phyloP scores from a whole-genome alignment of 257 asterid species.

The Scutellaria galericulata region DNA sequence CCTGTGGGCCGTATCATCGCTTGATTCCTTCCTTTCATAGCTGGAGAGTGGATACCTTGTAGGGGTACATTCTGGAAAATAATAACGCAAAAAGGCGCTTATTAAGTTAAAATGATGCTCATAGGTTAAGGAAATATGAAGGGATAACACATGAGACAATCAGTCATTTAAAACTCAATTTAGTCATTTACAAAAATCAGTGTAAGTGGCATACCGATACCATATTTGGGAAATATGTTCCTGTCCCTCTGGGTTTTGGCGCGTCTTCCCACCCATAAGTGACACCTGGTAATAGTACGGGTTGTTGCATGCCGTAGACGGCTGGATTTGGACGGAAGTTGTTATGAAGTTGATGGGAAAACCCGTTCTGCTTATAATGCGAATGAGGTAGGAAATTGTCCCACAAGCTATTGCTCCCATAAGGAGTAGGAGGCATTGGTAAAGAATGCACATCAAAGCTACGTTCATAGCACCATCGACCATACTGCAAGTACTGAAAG shows the following conservation, averaged over 20 bases:
- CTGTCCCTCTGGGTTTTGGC: conserved; percentile 81
- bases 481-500: conserved; percentile 49
- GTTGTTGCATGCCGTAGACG: conserved; percentile 44
- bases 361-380: conserved; percentile 53
- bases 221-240: conserved; percentile 77
- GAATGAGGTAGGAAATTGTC: conserved; percentile 46
- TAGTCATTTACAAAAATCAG: not conserved
- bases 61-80: conserved; percentile 52
- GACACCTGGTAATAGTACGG: conserved; percentile 43
- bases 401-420: conserved; percentile 40
- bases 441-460: conserved; percentile 43
- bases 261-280: conserved; percentile 63
- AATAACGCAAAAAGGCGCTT: conserved; percentile 13
- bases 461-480: conserved; percentile 48
- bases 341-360: conserved; percentile 46
- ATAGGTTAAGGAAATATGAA: not conserved
- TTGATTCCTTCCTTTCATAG: conserved; percentile 54
- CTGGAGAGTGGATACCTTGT: conserved; percentile 52
- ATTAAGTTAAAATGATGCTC: not conserved
- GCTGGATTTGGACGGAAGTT: conserved; percentile 45
- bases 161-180: no score
- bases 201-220: conserved; percentile 64
- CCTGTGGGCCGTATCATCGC: conserved; percentile 47
- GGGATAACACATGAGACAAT: not conserved
- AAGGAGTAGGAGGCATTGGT: conserved; percentile 43